Evolutionary conservation across 257 asterid species (phyloP).

Genomic region (Gentiana dahurica): DNA sequence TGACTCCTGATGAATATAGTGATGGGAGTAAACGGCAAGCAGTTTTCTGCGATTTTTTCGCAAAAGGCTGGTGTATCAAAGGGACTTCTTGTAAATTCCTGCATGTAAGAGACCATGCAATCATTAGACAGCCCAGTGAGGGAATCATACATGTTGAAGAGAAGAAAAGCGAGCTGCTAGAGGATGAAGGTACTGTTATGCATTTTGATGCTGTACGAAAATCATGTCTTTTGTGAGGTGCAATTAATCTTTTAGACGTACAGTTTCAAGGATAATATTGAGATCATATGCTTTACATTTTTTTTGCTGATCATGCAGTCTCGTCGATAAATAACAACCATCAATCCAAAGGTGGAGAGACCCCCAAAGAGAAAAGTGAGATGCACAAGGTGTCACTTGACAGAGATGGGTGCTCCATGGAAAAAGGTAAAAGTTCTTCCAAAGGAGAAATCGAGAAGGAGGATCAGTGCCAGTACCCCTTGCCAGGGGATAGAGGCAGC

Average conservation of each 20-base stretch:
- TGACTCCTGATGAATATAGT: constrained; percentile 30
- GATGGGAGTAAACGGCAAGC: constrained; percentile 45
- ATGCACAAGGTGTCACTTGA: constrained; percentile 14
- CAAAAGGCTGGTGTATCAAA: constrained; percentile 92
- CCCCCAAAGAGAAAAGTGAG: constrained; percentile 25
- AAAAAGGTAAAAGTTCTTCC: constrained; percentile 18
- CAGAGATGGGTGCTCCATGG: constrained; percentile 18
- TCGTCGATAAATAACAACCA: constrained; percentile 26
- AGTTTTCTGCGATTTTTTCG: constrained; percentile 56
- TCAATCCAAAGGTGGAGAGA: constrained; percentile 27
- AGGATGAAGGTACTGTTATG: constrained; percentile 39
- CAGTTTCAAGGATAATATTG: constrained; percentile 13
- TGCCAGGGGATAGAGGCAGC: constrained; percentile 27
- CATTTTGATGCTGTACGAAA: constrained; percentile 5
- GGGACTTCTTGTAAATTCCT: constrained; percentile 80
- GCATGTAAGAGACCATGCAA: constrained; percentile 31
- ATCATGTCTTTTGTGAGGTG: not conserved
- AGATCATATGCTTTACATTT: constrained; percentile 10
- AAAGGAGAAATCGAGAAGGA: constrained; percentile 21
- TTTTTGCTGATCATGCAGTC: constrained; percentile 33
- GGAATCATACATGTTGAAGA: constrained; percentile 29
- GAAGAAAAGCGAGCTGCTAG: constrained; percentile 23
- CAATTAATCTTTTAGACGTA: not conserved
- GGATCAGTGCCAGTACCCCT: constrained; percentile 16
- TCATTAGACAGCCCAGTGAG: constrained; percentile 15